Base-by-base conservation (phyloP, 2,329 filamentous ascomycete genomes). In the Claviceps spartinae region DNA sequence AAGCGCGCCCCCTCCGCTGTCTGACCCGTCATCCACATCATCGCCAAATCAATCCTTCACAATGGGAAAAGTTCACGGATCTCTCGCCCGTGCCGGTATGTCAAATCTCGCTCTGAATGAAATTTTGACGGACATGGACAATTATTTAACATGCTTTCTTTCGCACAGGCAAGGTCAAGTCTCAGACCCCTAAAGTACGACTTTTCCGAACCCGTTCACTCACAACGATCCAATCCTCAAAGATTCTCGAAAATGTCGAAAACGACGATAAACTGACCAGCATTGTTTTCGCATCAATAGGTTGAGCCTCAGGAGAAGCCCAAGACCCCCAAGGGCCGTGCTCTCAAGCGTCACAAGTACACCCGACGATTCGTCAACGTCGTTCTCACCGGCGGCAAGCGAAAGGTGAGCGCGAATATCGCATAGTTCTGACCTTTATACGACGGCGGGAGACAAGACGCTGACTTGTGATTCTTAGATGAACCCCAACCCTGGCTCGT, bases 321-420 rank as follows among this genome's bases (percentile, higher is more conserved):
- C 77, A 96, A 97, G 86, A 81, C 77, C 65, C 89, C 91, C 71
- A 96, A 96, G 84, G 91, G 91, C 70, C 89, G 91, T 70, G 91
- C 91, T 65, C 88, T 93, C 78, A 97, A 97, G 89, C 83, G 91
- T 69, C 83, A 94, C 72, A 83, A 82, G 73, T 96, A 96, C 83
- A 95, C 88, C 65, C 86, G 91, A 72, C 89, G 91, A 68, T 97
- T 97, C 79, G 90, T 97, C 65, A 96, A 97, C 77, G 89, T 97
- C 70, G 93, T 88, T 68, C 81, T 95, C 76, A 94, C 90, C 62
- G 90, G 89, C 74, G 91, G 91, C 78, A 97, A 97, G 90, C 82
- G 91, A 75, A 96, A 96, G 88, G 88, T 93, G 73, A 69, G 76
- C 20, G 38, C 34, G 36, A 5, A 34, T 5, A 6, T 14, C 9